phyloP scores from a whole-genome alignment of 768 basidiomycete species.

The Termitomyces sp. region DNA sequence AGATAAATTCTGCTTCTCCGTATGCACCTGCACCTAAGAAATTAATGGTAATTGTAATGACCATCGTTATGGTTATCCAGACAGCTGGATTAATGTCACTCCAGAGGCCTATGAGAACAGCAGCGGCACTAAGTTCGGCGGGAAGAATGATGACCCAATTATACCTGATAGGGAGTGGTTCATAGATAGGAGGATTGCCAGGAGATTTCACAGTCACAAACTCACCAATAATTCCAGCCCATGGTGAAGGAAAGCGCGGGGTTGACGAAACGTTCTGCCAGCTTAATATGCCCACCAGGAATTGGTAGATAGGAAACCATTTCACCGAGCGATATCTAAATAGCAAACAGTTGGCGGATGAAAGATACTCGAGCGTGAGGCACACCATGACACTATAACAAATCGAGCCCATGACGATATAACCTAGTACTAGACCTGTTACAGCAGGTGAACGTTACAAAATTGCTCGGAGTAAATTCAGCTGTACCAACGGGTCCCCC shows the following conservation, averaged over 20 bases:
- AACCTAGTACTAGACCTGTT: slow-evolving; percentile 65
- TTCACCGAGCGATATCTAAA: slow-evolving; percentile 62
- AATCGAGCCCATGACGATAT: slow-evolving; percentile 56
- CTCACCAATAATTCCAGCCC: slow-evolving; percentile 48
- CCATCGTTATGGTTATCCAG: slow-evolving; percentile 75
- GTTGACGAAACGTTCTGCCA: slow-evolving; percentile 80
- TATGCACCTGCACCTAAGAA: slow-evolving; percentile 73
- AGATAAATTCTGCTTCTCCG: slow-evolving; percentile 83
- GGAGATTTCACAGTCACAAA: not conserved
- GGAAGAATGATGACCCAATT: slow-evolving; percentile 66
- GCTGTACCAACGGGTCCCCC: slow-evolving; percentile 65
- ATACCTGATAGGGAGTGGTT: slow-evolving; percentile 26
- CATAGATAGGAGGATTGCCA: not conserved
- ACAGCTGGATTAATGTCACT: slow-evolving; percentile 56
- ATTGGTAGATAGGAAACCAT: slow-evolving; percentile 79
- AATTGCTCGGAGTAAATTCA: not conserved
- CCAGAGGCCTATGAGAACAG: slow-evolving; percentile 78
- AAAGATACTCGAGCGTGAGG: not conserved
- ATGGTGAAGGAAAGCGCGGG: slow-evolving; percentile 61
- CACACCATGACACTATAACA: slow-evolving; percentile 68
- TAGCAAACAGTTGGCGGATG: not conserved
- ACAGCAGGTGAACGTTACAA: not conserved
- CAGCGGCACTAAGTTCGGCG: slow-evolving; percentile 69
- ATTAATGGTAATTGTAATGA: slow-evolving; percentile 75
- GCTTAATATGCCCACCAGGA: slow-evolving; percentile 73